phyloP scores from a whole-genome alignment of 2,329 filamentous ascomycete species.

The Phialocephala subalpina region DNA sequence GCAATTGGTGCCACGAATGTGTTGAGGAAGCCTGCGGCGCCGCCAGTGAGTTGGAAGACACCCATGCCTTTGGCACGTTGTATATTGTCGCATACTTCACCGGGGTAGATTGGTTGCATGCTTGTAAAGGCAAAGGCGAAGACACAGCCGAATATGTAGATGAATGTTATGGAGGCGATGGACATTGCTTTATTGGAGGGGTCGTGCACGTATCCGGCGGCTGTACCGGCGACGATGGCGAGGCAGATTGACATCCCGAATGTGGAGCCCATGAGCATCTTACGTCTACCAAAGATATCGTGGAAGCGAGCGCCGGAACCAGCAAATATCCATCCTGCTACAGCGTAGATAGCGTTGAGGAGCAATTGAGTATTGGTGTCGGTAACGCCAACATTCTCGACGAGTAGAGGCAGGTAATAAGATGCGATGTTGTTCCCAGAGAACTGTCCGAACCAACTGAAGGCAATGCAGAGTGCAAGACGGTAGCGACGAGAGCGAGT shows the following conservation, averaged over 20 bases:
- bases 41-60: conserved; percentile 36
- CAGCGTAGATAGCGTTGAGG: conserved; percentile 36
- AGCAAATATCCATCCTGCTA: conserved; percentile 37
- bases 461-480: conserved; percentile 31
- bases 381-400: conserved; percentile 39
- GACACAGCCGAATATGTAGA: conserved; percentile 40
- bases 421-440: conserved; percentile 25
- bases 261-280: conserved; percentile 35
- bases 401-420: conserved; percentile 39
- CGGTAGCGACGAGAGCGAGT: conserved; percentile 51
- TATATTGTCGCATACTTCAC: conserved; percentile 43
- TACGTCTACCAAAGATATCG: conserved; percentile 38
- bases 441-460: conserved; percentile 50
- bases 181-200: conserved; percentile 23
- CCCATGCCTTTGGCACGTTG: conserved; percentile 45
- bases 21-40: conserved; percentile 38
- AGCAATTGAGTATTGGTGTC: conserved; percentile 37
- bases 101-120: conserved; percentile 39
- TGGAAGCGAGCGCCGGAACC: conserved; percentile 36
- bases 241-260: conserved; percentile 20
- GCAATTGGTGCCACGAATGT: conserved; percentile 39
- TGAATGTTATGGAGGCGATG: conserved; percentile 35
- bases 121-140: conserved; percentile 40
- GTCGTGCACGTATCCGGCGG: conserved; percentile 25
- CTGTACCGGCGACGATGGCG: conserved; percentile 26